Conservation (phyloP, 306 rosid species). For the Inga leiocalycina region DNA sequence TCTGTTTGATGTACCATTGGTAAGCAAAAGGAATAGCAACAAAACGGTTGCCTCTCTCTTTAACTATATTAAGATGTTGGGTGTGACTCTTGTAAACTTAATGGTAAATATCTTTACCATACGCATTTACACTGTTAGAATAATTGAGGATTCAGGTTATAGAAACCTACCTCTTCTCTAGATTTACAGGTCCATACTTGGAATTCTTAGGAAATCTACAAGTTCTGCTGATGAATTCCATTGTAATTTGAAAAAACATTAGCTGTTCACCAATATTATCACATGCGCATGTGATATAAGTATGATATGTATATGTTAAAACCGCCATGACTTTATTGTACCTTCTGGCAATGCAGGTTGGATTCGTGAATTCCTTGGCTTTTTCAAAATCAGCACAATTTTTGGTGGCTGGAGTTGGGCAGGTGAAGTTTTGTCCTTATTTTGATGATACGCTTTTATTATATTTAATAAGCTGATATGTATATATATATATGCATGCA, state of each 20-base stretch:
- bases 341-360: constrained; percentile 61
- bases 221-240: constrained; percentile 2
- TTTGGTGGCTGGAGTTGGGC: constrained; percentile 89
- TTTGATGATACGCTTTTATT: neutral
- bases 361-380: constrained; percentile 90
- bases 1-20: constrained; percentile 72
- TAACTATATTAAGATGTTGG: neutral
- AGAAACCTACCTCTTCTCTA: neutral
- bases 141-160: neutral
- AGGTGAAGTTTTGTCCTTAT: constrained; percentile 50
- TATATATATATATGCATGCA: too few relatives aligned
- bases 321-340: constrained; percentile 7
- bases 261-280: neutral
- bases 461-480: neutral
- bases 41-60: neutral
- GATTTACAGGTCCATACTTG: neutral
- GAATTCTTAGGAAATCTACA: neutral
- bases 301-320: constrained; percentile 20
- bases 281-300: constrained; percentile 13
- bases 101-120: neutral
- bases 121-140: neutral
- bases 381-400: constrained; percentile 85
- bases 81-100: neutral
- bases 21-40: constrained; percentile 48
- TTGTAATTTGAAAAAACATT: neutral